Conservation (phyloP, 768 basidiomycete species). For the Gloeostereum incarnatum region DNA sequence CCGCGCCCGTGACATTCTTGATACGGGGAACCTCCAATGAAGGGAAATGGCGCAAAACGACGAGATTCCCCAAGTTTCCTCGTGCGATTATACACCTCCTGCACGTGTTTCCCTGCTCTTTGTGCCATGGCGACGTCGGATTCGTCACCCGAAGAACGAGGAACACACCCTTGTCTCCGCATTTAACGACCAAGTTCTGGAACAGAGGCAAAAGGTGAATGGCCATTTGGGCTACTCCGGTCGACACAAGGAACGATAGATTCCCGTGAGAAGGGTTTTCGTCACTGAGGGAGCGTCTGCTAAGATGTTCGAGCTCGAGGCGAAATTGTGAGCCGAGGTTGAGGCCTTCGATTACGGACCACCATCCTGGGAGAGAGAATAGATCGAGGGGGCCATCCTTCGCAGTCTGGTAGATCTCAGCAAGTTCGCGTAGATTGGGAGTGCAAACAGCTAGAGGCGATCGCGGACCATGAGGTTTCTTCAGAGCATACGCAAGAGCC, state of each 20-base stretch:
- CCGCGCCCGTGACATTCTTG: slow-evolving; percentile 84
- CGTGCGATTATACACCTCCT: slow-evolving; percentile 43
- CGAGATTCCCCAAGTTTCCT: slow-evolving; percentile 33
- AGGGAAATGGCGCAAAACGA: slow-evolving; percentile 71
- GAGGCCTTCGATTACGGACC: slow-evolving; percentile 55
- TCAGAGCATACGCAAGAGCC: slow-evolving; percentile 36
- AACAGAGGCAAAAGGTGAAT: slow-evolving; percentile 80
- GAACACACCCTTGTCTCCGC: slow-evolving; percentile 61
- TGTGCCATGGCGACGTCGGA: slow-evolving; percentile 39
- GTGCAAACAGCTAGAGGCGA: slow-evolving; percentile 65
- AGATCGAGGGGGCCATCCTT: slow-evolving; percentile 35
- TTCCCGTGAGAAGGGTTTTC: slow-evolving; percentile 28
- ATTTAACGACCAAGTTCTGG: slow-evolving; percentile 78
- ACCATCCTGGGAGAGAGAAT: slow-evolving; percentile 50
- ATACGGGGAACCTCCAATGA: slow-evolving; percentile 32
- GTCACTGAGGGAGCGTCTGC: slow-evolving; percentile 34
- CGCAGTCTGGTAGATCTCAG: slow-evolving; percentile 43
- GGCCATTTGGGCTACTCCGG: slow-evolving; percentile 75
- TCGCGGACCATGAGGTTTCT: slow-evolving; percentile 10
- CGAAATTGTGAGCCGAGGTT: slow-evolving; percentile 62
- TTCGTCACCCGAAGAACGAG: slow-evolving; percentile 47
- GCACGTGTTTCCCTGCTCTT: slow-evolving; percentile 33
- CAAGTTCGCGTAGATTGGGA: slow-evolving; percentile 80
- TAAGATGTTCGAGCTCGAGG: slow-evolving; percentile 52
- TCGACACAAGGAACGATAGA: slow-evolving; percentile 52